Base-by-base conservation (phyloP, 441 rosid genomes). In the Eutrema salsugineum region DNA sequence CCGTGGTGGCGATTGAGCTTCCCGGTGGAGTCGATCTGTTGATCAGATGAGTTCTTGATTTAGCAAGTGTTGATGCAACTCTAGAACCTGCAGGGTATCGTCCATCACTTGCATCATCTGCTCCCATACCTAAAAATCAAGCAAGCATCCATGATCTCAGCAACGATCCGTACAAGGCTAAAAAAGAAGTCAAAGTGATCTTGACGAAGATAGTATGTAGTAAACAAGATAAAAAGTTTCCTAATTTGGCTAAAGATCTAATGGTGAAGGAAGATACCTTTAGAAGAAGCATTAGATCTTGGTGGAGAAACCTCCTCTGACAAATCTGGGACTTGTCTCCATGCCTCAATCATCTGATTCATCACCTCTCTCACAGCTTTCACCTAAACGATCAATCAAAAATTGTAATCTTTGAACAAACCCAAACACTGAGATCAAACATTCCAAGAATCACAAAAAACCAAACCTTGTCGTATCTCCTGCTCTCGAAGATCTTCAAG, bases 321-420 rank as follows among this genome's bases (percentile, higher is more conserved):
- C 64, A 87, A 72, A 86, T 91, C 99, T 0, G 97, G 95, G 47
- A 94, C 84, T 81, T 86, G 89, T 80, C 84, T 91, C 97, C 99
- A 94, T 5, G 91, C 90, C 66, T 91, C 95, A 60, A 90, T 61
- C 91, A 86, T 86, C 84, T 88, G 86, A 71, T 48, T 82, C 96
- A 94, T 88, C 78, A 84, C 95, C 68, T 91, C 99, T 85, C 99
- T 87, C n/a, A 81, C 91, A 55, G 87, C 92, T 85, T 90, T 94
- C 77, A 94, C 96, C 98, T 94, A 76, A 73, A 75, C 59, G 19
- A 61, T 30, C 43, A 24, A 14, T 12, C 53, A 30, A 54, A 1
- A 16, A 15, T 6, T 42, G 1, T 48, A 64, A 5, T 15, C 20
- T 54, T 3, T 55, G 48, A 73, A 67, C 72, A 51, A 57, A 55